phyloP scores from a whole-genome alignment of 1,284 basidiomycete genomes.

The Ustilago cynodontis region DNA sequence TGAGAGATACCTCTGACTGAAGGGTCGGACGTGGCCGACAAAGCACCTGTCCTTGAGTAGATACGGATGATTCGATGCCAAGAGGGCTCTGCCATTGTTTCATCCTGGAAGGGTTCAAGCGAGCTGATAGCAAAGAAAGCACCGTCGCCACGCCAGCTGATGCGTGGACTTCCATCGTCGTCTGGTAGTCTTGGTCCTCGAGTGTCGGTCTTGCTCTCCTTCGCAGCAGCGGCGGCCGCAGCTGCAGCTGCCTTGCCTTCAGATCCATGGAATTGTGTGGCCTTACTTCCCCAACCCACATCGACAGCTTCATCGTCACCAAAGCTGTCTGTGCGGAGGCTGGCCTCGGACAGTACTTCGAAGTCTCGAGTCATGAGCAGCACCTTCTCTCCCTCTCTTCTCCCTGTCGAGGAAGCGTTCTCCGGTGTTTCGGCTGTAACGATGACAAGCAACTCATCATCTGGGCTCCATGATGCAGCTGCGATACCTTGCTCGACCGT shows the following conservation, averaged over 20 bases:
- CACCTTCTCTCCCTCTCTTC: slow-evolving; percentile 75
- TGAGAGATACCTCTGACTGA: slow-evolving; percentile 85
- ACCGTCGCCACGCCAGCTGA: slow-evolving; percentile 94
- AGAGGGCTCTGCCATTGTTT: slow-evolving; percentile 61
- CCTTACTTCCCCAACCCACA: slow-evolving; percentile 96
- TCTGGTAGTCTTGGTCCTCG: slow-evolving; percentile 72
- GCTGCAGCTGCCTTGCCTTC: slow-evolving; percentile 87
- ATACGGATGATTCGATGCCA: slow-evolving; percentile 80
- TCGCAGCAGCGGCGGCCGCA: slow-evolving; percentile 72
- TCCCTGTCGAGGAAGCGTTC: slow-evolving; percentile 19
- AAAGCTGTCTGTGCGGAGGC: slow-evolving; percentile 81
- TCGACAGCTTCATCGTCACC: slow-evolving; percentile 92
- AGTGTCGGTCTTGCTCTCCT: slow-evolving; percentile 43
- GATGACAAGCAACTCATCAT: slow-evolving; percentile 84
- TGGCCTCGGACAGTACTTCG: slow-evolving; percentile 84
- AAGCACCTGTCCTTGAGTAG: slow-evolving; percentile 75
- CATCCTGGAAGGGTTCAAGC: slow-evolving; percentile 71
- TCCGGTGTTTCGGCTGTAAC: slow-evolving; percentile 53
- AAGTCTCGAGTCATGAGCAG: slow-evolving; percentile 90
- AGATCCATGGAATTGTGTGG: slow-evolving; percentile 97
- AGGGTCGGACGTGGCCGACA: slow-evolving; percentile 86
- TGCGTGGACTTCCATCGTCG: slow-evolving; percentile 80
- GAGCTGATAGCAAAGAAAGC: slow-evolving; percentile 87
- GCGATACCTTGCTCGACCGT: slow-evolving; percentile 86
- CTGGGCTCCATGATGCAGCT: slow-evolving; percentile 88